These are phyloP conservation scores for Oryza glumipatula DNA, from an alignment of 176 grass and related monocot genomes.

Conservation along the genomic window DNA sequence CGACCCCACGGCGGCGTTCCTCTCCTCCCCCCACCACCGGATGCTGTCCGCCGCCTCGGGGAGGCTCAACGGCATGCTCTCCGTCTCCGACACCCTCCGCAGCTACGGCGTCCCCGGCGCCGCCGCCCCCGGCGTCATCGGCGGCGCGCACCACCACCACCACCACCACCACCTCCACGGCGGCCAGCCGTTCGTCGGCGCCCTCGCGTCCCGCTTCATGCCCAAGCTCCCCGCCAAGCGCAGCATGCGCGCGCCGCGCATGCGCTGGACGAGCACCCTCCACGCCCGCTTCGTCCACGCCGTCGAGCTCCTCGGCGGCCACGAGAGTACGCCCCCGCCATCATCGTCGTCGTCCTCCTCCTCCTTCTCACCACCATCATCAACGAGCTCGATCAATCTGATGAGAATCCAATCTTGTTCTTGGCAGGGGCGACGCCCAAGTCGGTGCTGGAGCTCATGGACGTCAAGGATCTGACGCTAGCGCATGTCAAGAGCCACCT, in stretches of 20 bases:
- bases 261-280: slow-evolving; percentile 98
- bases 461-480: slow-evolving; percentile 99
- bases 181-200: slow-evolving; percentile 45
- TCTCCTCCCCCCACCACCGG: slow-evolving; percentile 53
- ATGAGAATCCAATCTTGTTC: slow-evolving; percentile 18
- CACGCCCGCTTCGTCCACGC: slow-evolving; percentile 95
- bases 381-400: not conserved
- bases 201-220: slow-evolving; percentile 75
- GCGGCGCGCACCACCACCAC: slow-evolving; percentile 43
- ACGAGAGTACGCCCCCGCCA: slow-evolving; percentile 74
- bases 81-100: slow-evolving; percentile 73
- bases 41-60: slow-evolving; percentile 69
- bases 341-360: not conserved
- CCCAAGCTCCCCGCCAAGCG: slow-evolving; percentile 84
- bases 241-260: slow-evolving; percentile 92
- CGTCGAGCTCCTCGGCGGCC: slow-evolving; percentile 95
- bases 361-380: not conserved
- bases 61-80: slow-evolving; percentile 74
- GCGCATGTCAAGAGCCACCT: slow-evolving; percentile 99
- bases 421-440: slow-evolving; percentile 85
- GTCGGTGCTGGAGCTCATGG: slow-evolving; percentile 98
- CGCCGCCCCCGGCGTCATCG: slow-evolving; percentile 10
- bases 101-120: slow-evolving; percentile 32
- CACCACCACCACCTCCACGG: slow-evolving; percentile 56
- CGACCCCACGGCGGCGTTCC: slow-evolving; percentile 56